These are phyloP conservation scores for Venturia oleaginea DNA, from an alignment of 2,329 filamentous ascomycete genomes.

Conservation along the genomic window DNA sequence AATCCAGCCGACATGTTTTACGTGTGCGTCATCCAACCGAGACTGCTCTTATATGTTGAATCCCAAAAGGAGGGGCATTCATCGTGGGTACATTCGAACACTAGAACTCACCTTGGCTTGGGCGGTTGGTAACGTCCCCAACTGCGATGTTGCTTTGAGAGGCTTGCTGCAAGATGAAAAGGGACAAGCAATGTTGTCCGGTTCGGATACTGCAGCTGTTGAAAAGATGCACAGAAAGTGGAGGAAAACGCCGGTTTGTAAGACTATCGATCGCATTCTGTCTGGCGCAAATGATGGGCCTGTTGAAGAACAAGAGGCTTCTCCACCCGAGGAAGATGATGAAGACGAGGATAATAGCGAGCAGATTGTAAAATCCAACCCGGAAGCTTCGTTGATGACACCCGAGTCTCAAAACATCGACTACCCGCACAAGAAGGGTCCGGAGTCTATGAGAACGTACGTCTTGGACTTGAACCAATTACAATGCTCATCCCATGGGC, in stretches of 20 bases:
- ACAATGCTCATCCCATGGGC: neutral
- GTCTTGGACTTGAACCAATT: neutral
- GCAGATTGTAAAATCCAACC: neutral
- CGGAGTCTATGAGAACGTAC: neutral
- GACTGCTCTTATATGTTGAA: slow-evolving; percentile 63
- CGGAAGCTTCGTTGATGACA: slow-evolving; percentile 2
- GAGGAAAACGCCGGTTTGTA: slow-evolving; percentile 53
- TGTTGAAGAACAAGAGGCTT: slow-evolving; percentile 2
- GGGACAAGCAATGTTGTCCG: slow-evolving; percentile 40
- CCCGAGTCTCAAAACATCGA: slow-evolving; percentile 9
- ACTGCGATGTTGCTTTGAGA: slow-evolving; percentile 49
- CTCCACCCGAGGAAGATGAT: neutral
- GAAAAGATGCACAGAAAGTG: slow-evolving; percentile 53
- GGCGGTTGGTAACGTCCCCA: slow-evolving; percentile 53
- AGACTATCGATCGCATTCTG: slow-evolving; percentile 53
- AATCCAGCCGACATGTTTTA: slow-evolving; percentile 55
- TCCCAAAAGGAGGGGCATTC: slow-evolving; percentile 68
- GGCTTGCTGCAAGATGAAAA: slow-evolving; percentile 42
- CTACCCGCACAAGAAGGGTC: neutral
- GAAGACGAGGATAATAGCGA: neutral
- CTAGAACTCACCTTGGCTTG: slow-evolving; percentile 61
- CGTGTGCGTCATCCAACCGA: slow-evolving; percentile 54
- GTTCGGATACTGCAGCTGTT: slow-evolving; percentile 43
- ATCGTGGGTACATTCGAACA: slow-evolving; percentile 70
- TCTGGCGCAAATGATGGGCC: slow-evolving; percentile 29